Conservation (phyloP, 345 rosid species). For the Kernera saxatilis region DNA sequence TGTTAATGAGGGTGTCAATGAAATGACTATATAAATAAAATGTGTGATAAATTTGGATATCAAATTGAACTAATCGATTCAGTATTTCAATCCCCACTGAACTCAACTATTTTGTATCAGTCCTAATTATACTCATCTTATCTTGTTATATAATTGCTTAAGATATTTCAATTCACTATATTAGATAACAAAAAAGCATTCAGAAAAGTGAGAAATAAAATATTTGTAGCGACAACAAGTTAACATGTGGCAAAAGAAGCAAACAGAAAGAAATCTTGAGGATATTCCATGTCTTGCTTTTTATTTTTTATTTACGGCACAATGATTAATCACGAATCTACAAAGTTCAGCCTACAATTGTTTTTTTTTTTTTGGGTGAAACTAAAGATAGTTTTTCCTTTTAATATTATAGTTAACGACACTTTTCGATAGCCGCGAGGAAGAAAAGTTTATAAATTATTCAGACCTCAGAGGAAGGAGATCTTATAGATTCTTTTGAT, state of each 20-base stretch:
- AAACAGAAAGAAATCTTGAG: constrained; percentile 28
- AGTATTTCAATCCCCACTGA: neutral
- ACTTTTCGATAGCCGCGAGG: constrained; percentile 27
- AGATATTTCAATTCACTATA: neutral
- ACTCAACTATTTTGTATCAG: neutral
- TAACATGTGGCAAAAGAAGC: constrained; percentile 36
- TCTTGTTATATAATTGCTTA: constrained; percentile 4
- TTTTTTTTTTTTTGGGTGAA: neutral
- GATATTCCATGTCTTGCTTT: constrained; percentile 33
- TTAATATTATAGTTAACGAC: neutral
- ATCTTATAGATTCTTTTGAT: constrained; percentile 25
- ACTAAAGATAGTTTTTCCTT: neutral
- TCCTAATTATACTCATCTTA: constrained; percentile 11
- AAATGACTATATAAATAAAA: neutral
- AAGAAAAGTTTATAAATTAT: constrained; percentile 3
- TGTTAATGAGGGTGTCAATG: neutral
- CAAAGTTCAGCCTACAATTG: constrained; percentile 17
- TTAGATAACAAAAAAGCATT: neutral
- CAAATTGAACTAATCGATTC: neutral
- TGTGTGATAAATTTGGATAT: neutral
- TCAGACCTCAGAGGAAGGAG: constrained; percentile 6
- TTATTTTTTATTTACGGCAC: constrained; percentile 20
- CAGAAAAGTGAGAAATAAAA: neutral
- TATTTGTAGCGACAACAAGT: constrained; percentile 15
- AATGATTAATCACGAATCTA: constrained; percentile 32